A percentile compares a stretch with the other conserved stretches of the same genome.
These are phyloP conservation scores for Tripterygium wilfordii DNA, from an alignment of 177 flowering plant species.

Conservation along the genomic window DNA sequence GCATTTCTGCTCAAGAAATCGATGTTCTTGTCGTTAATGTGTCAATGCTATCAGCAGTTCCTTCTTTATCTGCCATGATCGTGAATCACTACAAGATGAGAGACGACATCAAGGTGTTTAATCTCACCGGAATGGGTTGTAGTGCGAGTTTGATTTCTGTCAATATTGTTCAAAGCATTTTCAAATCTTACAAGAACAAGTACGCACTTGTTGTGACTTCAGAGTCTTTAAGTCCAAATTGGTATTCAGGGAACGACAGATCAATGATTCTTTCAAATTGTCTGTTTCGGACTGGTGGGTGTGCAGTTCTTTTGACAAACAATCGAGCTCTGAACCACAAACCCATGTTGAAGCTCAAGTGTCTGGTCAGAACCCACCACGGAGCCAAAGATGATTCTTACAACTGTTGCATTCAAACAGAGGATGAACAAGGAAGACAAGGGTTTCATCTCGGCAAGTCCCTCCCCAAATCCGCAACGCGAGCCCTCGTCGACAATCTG, in stretches of 20 bases:
- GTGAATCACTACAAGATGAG: slow-evolving; percentile 58
- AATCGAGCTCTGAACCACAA: slow-evolving; percentile 20
- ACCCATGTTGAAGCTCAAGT: slow-evolving; percentile 55
- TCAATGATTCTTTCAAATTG: slow-evolving; percentile 83
- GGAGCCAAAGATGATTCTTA: slow-evolving; percentile 70
- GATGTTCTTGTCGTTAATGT: slow-evolving; percentile 66
- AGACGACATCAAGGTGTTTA: slow-evolving; percentile 48
- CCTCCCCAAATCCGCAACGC: slow-evolving; percentile 59
- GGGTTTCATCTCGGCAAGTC: slow-evolving; percentile 59
- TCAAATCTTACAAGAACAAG: slow-evolving; percentile 33
- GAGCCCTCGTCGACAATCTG: slow-evolving; percentile 57
- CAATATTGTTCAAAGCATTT: slow-evolving; percentile 39
- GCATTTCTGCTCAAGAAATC: slow-evolving; percentile 40
- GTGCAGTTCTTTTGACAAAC: slow-evolving; percentile 61
- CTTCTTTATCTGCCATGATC: slow-evolving; percentile 52
- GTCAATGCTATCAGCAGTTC: slow-evolving; percentile 50
- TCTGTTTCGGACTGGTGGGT: slow-evolving; percentile 73
- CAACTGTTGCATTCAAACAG: slow-evolving; percentile 46
- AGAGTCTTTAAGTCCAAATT: slow-evolving; percentile 56
- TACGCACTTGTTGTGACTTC: slow-evolving; percentile 59
- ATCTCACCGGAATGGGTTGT: slow-evolving; percentile 82
- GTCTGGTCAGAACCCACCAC: slow-evolving; percentile 67
- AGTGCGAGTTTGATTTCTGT: slow-evolving; percentile 72
- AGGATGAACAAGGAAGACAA: slow-evolving; percentile 42
- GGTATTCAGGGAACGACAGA: slow-evolving; percentile 68